Evolutionary conservation across 306 rosid genomes (phyloP), one percentile per base, ranked within the genome.

Genomic region (Albizia julibrissin): DNA sequence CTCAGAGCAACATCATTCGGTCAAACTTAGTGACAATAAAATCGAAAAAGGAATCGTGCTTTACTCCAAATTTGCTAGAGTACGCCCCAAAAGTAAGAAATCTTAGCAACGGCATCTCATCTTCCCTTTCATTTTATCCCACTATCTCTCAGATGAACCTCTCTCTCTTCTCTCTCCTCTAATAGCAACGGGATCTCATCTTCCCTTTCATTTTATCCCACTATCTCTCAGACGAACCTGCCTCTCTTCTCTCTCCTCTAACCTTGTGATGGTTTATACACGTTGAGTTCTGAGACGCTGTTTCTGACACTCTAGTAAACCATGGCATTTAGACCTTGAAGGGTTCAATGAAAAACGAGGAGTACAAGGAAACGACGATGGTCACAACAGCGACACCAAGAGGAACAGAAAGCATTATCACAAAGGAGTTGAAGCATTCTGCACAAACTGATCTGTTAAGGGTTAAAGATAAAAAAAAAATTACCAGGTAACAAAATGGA

Each of bases 231-330:
- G 49, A 26, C 84, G 69, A 73, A 50, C 65, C 82, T 62, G 70
- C 40, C 72, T 66, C 46, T 49, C 27, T 67, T 72, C 83, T 86
- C 85, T 84, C 85, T 71, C 83, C 82, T 85, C 84, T 84, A 84
- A 68, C 81, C 75, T 66, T 47, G 65, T 46, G 70, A 82, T 78
- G 89, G 87, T 87, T 67, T 70, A 68, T 75, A 76, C 76, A 83
- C 54, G 5, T 79, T 87, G 72, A 80, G 78, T 69, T 52, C 85
- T 47, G 66, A 59, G 74, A 82, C 81, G 82, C 86, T 58, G 87
- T 74, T 75, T 87, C 85, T 72, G 91, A 78, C 80, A 69, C 85
- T 73, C 0, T 59, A 68, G 27, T 11, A 68, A 78, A 84, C 24
- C 69, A 82, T 29, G 43, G 72, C 76, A 78, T 79, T 82, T 76